Evolutionary conservation across 495 filamentous ascomycete species (phyloP).

Genomic region (Platismatia glauca): DNA sequence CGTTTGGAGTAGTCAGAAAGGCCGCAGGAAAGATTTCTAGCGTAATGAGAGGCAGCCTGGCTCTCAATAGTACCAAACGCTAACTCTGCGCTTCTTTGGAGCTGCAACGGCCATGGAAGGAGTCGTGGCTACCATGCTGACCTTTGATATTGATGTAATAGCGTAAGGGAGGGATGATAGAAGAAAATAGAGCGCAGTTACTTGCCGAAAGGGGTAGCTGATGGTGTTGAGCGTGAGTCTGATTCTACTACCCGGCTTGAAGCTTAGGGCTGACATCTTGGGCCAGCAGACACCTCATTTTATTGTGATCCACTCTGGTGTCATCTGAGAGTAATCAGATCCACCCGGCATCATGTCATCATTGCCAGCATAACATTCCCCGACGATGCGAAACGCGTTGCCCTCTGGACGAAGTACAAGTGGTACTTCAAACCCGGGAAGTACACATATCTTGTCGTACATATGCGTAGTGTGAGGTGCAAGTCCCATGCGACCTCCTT

Average conservation of each 20-base stretch:
- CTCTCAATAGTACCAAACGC: no score
- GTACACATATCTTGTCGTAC: background rate
- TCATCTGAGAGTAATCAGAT: background rate
- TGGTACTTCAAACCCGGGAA: background rate
- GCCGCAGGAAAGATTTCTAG: no score
- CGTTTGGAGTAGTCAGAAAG: no score
- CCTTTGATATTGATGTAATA: background rate
- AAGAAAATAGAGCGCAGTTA: background rate
- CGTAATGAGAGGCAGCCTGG: no score
- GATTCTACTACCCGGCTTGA: no score
- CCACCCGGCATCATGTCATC: conserved; percentile 1
- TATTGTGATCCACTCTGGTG: background rate
- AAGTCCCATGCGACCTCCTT: conserved; percentile 1
- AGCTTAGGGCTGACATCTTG: no score
- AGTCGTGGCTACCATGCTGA: background rate
- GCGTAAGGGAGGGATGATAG: background rate
- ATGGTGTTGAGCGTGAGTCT: background rate
- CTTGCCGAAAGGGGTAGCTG: background rate
- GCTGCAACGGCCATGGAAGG: background rate
- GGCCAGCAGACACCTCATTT: background rate
- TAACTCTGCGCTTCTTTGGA: background rate
- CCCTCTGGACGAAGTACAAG: background rate
- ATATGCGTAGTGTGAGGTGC: background rate
- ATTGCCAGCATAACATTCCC: conserved; percentile 2
- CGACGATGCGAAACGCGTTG: background rate